A percentile compares a stretch with the other conserved stretches of the same genome.
These are phyloP conservation scores for Yamadazyma siamensis DNA, from an alignment of 1,139 yeast species.

Conservation along the genomic window DNA sequence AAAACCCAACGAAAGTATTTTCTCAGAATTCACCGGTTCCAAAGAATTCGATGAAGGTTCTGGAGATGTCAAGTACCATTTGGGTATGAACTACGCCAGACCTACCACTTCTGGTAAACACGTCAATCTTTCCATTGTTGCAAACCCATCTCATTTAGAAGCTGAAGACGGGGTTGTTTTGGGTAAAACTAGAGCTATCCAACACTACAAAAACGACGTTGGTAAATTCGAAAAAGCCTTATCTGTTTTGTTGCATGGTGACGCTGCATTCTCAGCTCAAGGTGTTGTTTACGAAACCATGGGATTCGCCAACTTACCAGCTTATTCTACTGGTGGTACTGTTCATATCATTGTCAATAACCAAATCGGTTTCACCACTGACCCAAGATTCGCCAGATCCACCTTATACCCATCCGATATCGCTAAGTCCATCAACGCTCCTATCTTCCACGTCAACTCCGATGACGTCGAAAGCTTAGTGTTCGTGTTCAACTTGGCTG, in stretches of 20 bases:
- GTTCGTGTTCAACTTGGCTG: conserved; percentile 91
- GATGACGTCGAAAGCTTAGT: conserved; percentile 95
- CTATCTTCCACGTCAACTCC: conserved; percentile 98
- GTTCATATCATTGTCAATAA: conserved; percentile 93
- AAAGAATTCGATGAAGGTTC: conserved; percentile 86
- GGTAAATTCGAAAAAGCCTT: conserved; percentile 82
- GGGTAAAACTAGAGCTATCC: conserved; percentile 96
- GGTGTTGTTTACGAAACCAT: conserved; percentile 98
- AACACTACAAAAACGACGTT: conserved; percentile 85
- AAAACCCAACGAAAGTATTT: conserved; percentile 96
- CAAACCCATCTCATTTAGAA: conserved; percentile 98
- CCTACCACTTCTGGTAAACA: conserved; percentile 98
- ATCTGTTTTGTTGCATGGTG: conserved; percentile 95
- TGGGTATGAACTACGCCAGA: conserved; percentile 98
- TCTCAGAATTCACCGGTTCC: conserved; percentile 93
- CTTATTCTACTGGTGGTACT: conserved; percentile 98
- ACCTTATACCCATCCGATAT: conserved; percentile 97
- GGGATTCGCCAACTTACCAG: conserved; percentile 91
- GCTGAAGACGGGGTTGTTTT: conserved; percentile 98
- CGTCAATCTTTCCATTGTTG: conserved; percentile 92
- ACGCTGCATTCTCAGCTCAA: conserved; percentile 98
- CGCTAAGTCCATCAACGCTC: conserved; percentile 95
- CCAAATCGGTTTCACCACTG: conserved; percentile 99
- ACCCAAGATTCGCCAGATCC: conserved; percentile 95
- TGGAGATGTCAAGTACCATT: conserved; percentile 98